phyloP scores from a whole-genome alignment of 1,284 basidiomycete species.

The Trametes pubescens region DNA sequence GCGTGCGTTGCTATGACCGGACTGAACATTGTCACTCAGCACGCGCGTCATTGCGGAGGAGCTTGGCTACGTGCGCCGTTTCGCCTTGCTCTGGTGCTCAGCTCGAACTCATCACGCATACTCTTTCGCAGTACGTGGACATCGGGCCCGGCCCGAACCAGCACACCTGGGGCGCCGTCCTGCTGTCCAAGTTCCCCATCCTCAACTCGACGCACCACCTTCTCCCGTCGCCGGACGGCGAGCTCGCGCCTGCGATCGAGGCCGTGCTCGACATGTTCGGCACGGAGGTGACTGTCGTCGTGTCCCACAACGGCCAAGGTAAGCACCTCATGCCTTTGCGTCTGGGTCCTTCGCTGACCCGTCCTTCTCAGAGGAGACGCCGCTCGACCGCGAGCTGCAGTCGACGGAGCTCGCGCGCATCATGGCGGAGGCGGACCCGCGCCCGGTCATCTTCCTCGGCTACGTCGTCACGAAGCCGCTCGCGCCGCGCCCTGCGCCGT shows the following conservation, averaged over 20 bases:
- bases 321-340: neutral
- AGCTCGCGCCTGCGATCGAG: constrained; percentile 93
- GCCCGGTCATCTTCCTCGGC: constrained; percentile 88
- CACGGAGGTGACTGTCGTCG: constrained; percentile 81
- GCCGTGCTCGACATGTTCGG: constrained; percentile 89
- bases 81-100: neutral
- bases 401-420: constrained; percentile 85
- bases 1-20: neutral
- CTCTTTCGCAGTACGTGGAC: constrained; percentile 66
- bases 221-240: constrained; percentile 87
- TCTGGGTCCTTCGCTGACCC: neutral
- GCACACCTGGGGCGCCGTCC: constrained; percentile 91
- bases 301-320: constrained; percentile 95
- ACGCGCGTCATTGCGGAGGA: constrained; percentile 83
- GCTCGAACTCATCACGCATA: constrained; percentile 18
- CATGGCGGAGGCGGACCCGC: constrained; percentile 76
- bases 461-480: constrained; percentile 87
- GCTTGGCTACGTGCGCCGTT: constrained; percentile 76
- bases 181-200: constrained; percentile 94
- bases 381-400: constrained; percentile 89
- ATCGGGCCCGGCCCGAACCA: constrained; percentile 89
- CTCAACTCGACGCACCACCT: constrained; percentile 90
- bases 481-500: constrained; percentile 79
- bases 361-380: constrained; percentile 75
- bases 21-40: constrained; percentile 46